Evolutionary conservation across 202 grass and related monocot species (phyloP), one percentile per base, ranked within the genome.

Genomic region (Saccharum hybrid): DNA sequence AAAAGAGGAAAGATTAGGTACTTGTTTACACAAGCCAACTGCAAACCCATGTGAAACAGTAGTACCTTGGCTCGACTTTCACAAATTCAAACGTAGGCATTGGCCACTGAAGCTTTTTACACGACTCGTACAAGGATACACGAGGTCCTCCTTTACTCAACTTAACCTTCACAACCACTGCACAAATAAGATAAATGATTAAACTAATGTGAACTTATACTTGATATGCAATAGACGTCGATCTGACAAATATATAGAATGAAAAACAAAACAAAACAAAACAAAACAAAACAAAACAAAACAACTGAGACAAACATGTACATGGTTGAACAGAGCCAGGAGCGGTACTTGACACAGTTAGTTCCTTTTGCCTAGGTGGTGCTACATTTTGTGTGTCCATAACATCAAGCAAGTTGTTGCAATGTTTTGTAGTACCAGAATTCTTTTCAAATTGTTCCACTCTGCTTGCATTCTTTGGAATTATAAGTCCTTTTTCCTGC

Each of bases 121-220:
- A 96, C 1, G 91, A 74, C 64, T 96, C 88, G 71, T 87, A 84
- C 46, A 98, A 80, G 54, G 88, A 86, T 77, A 67, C 56, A 28
- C 96, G 89, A 72, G 96, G 96, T 40, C 91, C 91, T 84, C 93
- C 96, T 96, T 94, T 96, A 52, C 87, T 85, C 85, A 82, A 84
- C 82, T 90, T 92, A 57, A 96, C 96, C 30, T 41, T 61, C 75
- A 95, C 85, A 81, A 62, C 37, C 74, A 88, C 96, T 96, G 83
- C 78, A 82, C 28, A 69, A 88, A 82, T 69, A 84, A 77, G 62
- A 89, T 64, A 21, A 30, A 69, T 81, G 63, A 68, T 9, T 34
- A 26, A 56, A 49, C 45, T 45, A 75, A 45, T 49, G 22, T 42
- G 41, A 74, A 82, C 7, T 49, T 43, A 18, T 59, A 66, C 22